Evolutionary conservation across 2,329 filamentous ascomycete genomes (phyloP).

Genomic region (Aspergillus sp.): DNA sequence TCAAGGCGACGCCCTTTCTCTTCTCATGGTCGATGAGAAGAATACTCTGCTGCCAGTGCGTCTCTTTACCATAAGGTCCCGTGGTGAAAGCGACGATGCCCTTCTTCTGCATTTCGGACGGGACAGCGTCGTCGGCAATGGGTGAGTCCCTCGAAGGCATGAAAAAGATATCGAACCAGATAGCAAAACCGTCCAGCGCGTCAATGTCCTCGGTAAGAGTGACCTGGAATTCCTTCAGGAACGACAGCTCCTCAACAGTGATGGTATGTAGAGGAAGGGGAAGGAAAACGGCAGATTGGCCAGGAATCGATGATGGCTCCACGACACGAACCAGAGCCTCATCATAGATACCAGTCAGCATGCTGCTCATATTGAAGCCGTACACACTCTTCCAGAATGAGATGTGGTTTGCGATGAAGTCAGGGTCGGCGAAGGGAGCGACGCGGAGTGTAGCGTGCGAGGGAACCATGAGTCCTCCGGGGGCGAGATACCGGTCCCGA

Average conservation of each 20-base stretch:
- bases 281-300: conserved; percentile 65
- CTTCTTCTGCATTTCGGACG: conserved; percentile 62
- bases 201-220: conserved; percentile 64
- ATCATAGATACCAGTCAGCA: conserved; percentile 79
- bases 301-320: conserved; percentile 56
- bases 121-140: conserved; percentile 59
- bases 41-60: conserved; percentile 89
- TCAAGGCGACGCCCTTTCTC: conserved; percentile 50
- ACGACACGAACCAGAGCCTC: conserved; percentile 79
- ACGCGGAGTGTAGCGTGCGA: conserved; percentile 81
- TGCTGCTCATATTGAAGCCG: conserved; percentile 89
- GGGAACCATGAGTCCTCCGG: conserved; percentile 80
- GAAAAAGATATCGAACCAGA: conserved; percentile 97
- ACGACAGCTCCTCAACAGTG: conserved; percentile 71
- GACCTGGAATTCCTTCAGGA: conserved; percentile 68
- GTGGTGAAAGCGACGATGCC: conserved; percentile 81
- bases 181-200: conserved; percentile 77
- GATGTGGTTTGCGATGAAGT: conserved; percentile 75
- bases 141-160: conserved; percentile 59
- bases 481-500: conserved; percentile 79
- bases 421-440: conserved; percentile 75
- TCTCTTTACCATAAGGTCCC: conserved; percentile 72
- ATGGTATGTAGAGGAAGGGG: conserved; percentile 75
- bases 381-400: conserved; percentile 91
- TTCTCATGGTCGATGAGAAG: conserved; percentile 66